These are phyloP conservation scores for Aspergillus piperis DNA, from an alignment of 2,329 filamentous ascomycete species.

Conservation along the genomic window DNA sequence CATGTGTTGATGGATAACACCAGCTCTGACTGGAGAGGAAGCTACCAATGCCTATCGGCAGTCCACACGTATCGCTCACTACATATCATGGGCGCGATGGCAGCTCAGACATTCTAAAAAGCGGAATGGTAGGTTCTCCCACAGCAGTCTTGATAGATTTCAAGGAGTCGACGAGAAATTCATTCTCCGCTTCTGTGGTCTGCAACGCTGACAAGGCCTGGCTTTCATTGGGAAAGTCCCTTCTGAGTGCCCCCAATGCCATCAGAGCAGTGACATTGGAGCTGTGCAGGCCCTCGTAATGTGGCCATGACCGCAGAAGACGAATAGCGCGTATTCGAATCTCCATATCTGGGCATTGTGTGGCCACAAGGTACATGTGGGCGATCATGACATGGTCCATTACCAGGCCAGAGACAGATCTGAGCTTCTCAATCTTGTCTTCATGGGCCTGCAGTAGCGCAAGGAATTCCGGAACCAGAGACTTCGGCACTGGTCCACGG, in stretches of 20 bases:
- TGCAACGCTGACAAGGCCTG: background rate
- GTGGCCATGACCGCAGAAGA: conserved; percentile 5
- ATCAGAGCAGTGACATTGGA: background rate
- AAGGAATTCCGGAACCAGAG: background rate
- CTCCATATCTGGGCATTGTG: background rate
- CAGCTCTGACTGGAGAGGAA: too few relatives aligned
- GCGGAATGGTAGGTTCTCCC: background rate
- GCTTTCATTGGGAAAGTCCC: background rate
- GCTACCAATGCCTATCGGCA: too few relatives aligned
- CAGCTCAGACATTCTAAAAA: background rate
- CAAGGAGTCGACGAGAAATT: background rate
- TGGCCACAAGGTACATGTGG: background rate
- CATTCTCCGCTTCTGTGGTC: background rate
- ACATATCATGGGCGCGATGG: too few relatives aligned
- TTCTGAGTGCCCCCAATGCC: background rate
- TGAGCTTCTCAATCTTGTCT: background rate
- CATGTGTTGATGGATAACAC: too few relatives aligned
- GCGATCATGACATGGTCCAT: background rate
- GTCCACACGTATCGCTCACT: too few relatives aligned
- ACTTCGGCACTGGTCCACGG: background rate
- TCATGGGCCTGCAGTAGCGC: background rate
- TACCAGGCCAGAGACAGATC: background rate
- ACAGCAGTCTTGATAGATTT: background rate
- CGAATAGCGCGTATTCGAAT: conserved; percentile 1
- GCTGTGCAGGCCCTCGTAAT: conserved; percentile 1